Evolutionary conservation across 805 yeast species (phyloP), one percentile per base, ranked within the genome.

Genomic region (Ogataea pilisensis): DNA sequence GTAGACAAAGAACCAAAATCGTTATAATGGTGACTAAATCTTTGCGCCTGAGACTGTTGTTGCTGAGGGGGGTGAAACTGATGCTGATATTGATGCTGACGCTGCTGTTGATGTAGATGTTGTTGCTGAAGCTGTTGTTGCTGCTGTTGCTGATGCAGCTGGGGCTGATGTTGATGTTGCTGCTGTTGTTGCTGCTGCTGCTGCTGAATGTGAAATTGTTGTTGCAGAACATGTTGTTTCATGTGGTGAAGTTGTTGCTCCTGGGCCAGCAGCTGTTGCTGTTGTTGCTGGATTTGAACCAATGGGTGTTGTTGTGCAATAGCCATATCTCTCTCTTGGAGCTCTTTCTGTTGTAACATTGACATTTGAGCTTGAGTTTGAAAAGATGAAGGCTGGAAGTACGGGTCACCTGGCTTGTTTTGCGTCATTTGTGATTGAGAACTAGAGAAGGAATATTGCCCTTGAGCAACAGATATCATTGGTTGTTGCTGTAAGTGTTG

Each of bases 1-100:
- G 59, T 51, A 3, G 61, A 57, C 11, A 53, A 24, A 2, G 59
- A 51, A 2, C 60, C 58, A 41, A 43, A 50, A 24, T 50, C 50
- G 51, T 41, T 53, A 54, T 38, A 52, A 43, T 42, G 39, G 36
- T 48, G 57, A 9, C 43, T 24, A 24, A 46, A 44, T 43, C 45
- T 34, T 17, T 48, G 54, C 2, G 34, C 32, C 24, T 47, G 54
- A 8, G 60, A 40, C 29, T 38, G 53, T 21, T 39, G 50, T 7
- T 29, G 31, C 14, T 29, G 31, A n/a, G 31, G 19, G 19, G 19
- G n/a, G 5, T 14, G 19, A 2, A 35, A 28, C 13, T 40, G 46
- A 22, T 22, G 26, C 24, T 54, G 55, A n/a, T 40, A 45, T 14
- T 43, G 47, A 13, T 31, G 47, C 24, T 39, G 42, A 27, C 38